phyloP scores from a whole-genome alignment of 2,329 filamentous ascomycete genomes.

The Xylaria hypoxylon region DNA sequence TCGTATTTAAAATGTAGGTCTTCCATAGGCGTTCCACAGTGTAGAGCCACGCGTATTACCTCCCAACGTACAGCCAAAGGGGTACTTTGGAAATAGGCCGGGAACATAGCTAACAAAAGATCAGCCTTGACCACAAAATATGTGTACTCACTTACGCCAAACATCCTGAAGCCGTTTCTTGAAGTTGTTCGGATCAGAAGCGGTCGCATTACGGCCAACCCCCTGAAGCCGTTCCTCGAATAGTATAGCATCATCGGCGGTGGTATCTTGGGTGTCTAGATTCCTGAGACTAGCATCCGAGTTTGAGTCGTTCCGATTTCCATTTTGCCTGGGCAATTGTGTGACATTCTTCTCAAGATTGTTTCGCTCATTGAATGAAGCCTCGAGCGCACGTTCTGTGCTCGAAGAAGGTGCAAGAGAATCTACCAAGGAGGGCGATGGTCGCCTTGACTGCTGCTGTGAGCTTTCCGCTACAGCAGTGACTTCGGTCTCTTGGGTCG shows the following conservation, averaged over 20 bases:
- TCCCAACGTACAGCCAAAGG: slow-evolving; percentile 67
- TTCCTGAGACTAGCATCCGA: slow-evolving; percentile 33
- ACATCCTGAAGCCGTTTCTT: slow-evolving; percentile 45
- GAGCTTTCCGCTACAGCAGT: slow-evolving; percentile 50
- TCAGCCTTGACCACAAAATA: slow-evolving; percentile 19
- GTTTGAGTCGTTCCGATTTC: slow-evolving; percentile 26
- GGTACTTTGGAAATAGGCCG: slow-evolving; percentile 56
- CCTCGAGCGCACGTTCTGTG: slow-evolving; percentile 44
- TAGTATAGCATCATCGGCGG: slow-evolving; percentile 2
- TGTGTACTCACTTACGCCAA: slow-evolving; percentile 47
- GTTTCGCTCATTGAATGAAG: slow-evolving; percentile 38
- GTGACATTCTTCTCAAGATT: slow-evolving; percentile 30
- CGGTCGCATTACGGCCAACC: slow-evolving; percentile 43
- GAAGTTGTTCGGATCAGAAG: slow-evolving; percentile 24
- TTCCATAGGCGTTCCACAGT: slow-evolving; percentile 58
- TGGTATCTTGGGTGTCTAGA: background rate
- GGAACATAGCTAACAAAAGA: slow-evolving; percentile 49
- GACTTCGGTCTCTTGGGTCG: slow-evolving; percentile 51
- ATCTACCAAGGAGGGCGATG: slow-evolving; percentile 36
- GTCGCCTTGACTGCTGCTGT: slow-evolving; percentile 40
- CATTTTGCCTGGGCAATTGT: slow-evolving; percentile 15
- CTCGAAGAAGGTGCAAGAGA: slow-evolving; percentile 45
- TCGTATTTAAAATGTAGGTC: slow-evolving; percentile 54
- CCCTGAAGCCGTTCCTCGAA: slow-evolving; percentile 42
- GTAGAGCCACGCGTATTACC: slow-evolving; percentile 59